Evolutionary conservation across 768 basidiomycete genomes (phyloP).

Genomic region (Hemileccinum rubropunctum): DNA sequence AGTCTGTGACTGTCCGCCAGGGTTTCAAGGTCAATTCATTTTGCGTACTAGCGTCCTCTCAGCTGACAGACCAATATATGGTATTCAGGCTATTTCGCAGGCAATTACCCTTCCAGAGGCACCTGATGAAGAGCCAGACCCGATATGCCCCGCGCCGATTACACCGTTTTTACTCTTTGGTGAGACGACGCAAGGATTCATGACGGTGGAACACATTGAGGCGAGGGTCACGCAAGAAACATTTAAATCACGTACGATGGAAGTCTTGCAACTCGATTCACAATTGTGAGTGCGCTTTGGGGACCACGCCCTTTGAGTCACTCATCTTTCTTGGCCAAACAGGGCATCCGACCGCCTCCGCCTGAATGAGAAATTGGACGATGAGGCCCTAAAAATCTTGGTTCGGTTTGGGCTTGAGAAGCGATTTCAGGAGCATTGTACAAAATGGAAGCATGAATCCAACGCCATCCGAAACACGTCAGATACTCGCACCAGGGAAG

Average conservation of each 20-base stretch:
- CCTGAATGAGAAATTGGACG: constrained; percentile 23
- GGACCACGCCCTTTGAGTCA: not conserved
- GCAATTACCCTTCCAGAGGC: constrained; percentile 10
- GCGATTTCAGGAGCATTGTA: constrained; percentile 24
- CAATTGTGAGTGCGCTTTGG: constrained; percentile 16
- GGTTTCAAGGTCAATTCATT: constrained; percentile 44
- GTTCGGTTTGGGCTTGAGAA: constrained; percentile 26
- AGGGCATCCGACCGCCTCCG: constrained; percentile 25
- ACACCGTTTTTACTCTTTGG: constrained; percentile 35
- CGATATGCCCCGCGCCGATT: constrained; percentile 5
- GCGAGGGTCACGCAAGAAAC: not conserved
- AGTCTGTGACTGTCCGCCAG: constrained; percentile 39
- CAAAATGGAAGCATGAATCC: constrained; percentile 21
- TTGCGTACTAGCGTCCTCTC: not conserved
- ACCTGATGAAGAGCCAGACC: constrained; percentile 2
- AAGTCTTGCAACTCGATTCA: constrained; percentile 11
- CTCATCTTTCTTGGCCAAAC: not conserved
- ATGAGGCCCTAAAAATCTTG: constrained; percentile 27
- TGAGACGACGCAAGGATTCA: constrained; percentile 41
- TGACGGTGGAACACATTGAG: constrained; percentile 31
- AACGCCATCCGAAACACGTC: not conserved
- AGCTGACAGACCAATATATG: not conserved
- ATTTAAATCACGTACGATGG: not conserved
- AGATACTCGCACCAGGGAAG: rapidly evolving
- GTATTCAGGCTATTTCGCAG: constrained; percentile 9